Percentiles rank a stretch among this genome's conserved stretches.
Evolutionary conservation across 2,329 filamentous ascomycete species (phyloP).

Genomic region (Escovopsis sp.): DNA sequence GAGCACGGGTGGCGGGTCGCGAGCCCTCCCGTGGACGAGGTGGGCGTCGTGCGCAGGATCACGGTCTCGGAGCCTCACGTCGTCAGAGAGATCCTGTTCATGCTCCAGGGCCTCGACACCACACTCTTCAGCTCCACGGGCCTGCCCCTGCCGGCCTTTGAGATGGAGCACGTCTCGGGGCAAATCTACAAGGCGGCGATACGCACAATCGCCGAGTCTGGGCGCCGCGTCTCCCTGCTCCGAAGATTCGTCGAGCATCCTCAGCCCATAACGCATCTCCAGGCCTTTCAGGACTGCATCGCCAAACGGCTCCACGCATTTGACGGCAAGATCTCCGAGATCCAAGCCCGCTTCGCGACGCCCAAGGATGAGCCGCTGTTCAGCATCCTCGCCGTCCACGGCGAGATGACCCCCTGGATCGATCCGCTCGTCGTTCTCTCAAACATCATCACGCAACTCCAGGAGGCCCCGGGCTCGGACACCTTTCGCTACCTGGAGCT

Average conservation of each 20-base stretch:
- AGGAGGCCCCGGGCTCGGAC: constrained; percentile 30
- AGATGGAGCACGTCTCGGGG: constrained; percentile 33
- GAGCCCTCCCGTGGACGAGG: constrained; percentile 20
- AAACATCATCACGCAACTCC: constrained; percentile 43
- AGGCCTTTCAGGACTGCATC: constrained; percentile 56
- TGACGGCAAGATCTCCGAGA: constrained; percentile 39
- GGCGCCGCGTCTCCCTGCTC: constrained; percentile 30
- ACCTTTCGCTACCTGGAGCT: constrained; percentile 67
- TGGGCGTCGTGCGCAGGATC: constrained; percentile 23
- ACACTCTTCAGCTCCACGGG: constrained; percentile 45
- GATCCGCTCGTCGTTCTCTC: constrained; percentile 46
- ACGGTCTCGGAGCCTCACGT: constrained; percentile 56
- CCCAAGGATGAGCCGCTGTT: constrained; percentile 40
- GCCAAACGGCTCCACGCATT: constrained; percentile 41
- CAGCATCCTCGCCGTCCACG: constrained; percentile 49
- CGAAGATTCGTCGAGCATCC: constrained; percentile 27
- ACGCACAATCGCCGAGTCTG: constrained; percentile 30
- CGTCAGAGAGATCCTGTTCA: constrained; percentile 66
- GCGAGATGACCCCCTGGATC: constrained; percentile 39
- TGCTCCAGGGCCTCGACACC: constrained; percentile 68
- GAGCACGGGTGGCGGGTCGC: constrained; percentile 22
- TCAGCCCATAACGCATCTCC: constrained; percentile 44
- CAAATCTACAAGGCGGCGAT: constrained; percentile 35
- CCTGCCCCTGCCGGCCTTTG: constrained; percentile 25
- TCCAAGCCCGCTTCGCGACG: constrained; percentile 47